Conservation (phyloP, 306 rosid genomes). For the Urtica urens region DNA sequence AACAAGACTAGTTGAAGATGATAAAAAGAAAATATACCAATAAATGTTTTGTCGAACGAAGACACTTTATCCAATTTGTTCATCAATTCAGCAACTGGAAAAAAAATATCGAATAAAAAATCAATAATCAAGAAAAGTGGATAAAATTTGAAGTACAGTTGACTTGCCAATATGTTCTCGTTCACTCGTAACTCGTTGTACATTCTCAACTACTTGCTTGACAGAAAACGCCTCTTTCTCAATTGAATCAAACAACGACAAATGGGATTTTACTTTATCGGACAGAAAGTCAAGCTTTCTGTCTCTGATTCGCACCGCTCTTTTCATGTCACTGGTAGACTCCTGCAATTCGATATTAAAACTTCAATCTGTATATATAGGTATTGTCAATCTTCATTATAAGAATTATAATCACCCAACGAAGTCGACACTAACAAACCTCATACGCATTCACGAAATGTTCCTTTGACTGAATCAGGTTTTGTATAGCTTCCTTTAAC, state of each 20-base stretch:
- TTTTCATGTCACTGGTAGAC: conserved; percentile 48
- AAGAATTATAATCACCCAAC: not conserved
- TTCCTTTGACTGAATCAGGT: conserved; percentile 48
- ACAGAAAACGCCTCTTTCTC: conserved; percentile 51
- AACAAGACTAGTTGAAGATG: not conserved
- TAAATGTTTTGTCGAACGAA: conserved; percentile 39
- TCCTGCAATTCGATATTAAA: conserved; percentile 27
- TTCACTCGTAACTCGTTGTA: conserved; percentile 40
- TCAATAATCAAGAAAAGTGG: no score
- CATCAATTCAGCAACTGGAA: conserved; percentile 44
- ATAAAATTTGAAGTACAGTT: no score
- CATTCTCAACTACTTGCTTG: conserved; percentile 49
- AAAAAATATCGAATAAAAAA: conserved; percentile 7
- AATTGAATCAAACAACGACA: conserved; percentile 52
- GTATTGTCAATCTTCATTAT: not conserved
- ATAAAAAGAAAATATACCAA: conserved; percentile 41
- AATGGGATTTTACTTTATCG: conserved; percentile 57
- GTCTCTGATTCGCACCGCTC: conserved; percentile 38
- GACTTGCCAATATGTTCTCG: conserved; percentile 66
- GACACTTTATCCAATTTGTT: conserved; percentile 51
- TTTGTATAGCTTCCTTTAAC: conserved; percentile 46
- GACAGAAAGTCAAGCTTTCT: conserved; percentile 48
- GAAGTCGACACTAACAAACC: conserved; percentile 21
- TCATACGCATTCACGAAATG: conserved; percentile 46
- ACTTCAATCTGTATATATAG: not conserved